Evolutionary conservation across 176 grass and related monocot genomes (phyloP).

Genomic region (Oryza officinalis): DNA sequence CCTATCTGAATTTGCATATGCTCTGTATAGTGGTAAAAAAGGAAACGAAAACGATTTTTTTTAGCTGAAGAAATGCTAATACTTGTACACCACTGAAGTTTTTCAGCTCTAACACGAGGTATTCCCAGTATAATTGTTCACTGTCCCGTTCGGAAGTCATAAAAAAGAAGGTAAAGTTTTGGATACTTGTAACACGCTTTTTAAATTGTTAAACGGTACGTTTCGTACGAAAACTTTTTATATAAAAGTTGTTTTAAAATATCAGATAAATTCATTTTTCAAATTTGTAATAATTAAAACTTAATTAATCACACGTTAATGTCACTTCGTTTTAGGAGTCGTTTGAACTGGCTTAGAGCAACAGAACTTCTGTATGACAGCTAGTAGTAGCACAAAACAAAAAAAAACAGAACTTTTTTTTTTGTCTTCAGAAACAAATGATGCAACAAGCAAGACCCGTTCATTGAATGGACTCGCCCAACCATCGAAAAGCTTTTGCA

Average conservation of each 20-base stretch:
- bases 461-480: conserved; percentile 11
- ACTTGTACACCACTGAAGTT: background rate
- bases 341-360: too few relatives aligned
- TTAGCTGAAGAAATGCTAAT: background rate
- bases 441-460: background rate
- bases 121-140: background rate
- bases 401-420: background rate
- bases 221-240: too few relatives aligned
- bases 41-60: background rate
- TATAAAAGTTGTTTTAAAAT: too few relatives aligned
- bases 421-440: too few relatives aligned
- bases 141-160: too few relatives aligned
- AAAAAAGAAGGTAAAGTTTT: too few relatives aligned
- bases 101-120: background rate
- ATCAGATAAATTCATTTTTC: too few relatives aligned
- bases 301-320: too few relatives aligned
- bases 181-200: too few relatives aligned
- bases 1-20: background rate
- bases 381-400: background rate
- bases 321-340: too few relatives aligned
- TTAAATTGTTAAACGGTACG: too few relatives aligned
- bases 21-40: background rate
- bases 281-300: too few relatives aligned
- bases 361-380: background rate
- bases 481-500: background rate